Base-by-base conservation (phyloP, 257 asterid genomes). In the Ligustrum vulgare region DNA sequence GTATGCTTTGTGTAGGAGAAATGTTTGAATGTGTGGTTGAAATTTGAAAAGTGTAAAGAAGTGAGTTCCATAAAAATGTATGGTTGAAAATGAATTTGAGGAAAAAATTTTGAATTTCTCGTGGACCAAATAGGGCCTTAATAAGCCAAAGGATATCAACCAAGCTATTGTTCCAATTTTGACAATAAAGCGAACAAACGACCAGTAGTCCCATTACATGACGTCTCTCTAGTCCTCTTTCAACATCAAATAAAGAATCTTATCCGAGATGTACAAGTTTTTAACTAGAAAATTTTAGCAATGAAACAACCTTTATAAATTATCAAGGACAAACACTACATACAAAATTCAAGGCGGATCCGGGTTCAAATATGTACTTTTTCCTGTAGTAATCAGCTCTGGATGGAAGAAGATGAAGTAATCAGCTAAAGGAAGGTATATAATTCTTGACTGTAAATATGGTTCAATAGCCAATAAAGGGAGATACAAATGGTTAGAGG, bases 61-160 rank as follows among this genome's bases (percentile, higher is more conserved):
- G 31, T 28, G 31, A 1, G 31, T 28, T 28, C 31, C 31, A 28
- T 28, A 28, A 1, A 28, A 28, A 28, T 28, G 31, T 28, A 1
- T 28, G 31, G 31, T 28, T 28, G 1, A 28, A 28, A 28, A 28
- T 28, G 31, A 28, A 28, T 28, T 28, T 0, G 1, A 28, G 31
- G 31, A 28, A 28, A 28, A 28, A 28, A 28, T 0, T 0, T 28
- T 28, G 31, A 28, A 1, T 28, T 28, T 28, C 31, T 28, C 31
- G 31, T 28, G 31, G 31, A 28, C 31, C 31, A 28, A 28, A 28
- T 28, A 28, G 31, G 31, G 31, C 31, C 31, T 28, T 13, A 47
- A 79, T 70, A 35, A 60, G 47, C 47, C 16, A 25, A 60, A 62
- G 32, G 68, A 35, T 28, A 35, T 74, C 47, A 74, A 74, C 67